Conservation (phyloP, 129 eudicot genomes). For the Pittosporum tobira region DNA sequence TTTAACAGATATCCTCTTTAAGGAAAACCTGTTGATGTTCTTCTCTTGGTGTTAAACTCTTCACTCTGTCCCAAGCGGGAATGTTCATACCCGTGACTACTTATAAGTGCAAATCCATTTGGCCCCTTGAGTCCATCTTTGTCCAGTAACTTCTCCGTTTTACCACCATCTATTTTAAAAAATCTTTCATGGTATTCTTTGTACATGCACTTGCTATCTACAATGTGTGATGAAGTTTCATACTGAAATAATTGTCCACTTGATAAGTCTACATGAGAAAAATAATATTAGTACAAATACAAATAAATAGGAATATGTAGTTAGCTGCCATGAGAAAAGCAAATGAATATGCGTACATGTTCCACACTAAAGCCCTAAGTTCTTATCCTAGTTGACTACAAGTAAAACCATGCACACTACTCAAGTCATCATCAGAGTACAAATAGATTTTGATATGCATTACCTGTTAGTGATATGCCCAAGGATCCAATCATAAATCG, state of each 20-base stretch:
- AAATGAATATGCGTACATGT: not conserved
- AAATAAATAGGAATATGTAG: not conserved
- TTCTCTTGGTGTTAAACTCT: slow-evolving; percentile 9
- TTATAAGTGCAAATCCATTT: slow-evolving; percentile 3
- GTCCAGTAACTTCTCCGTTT: slow-evolving; percentile 1
- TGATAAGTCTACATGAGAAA: slow-evolving; percentile 25
- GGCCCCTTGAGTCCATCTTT: slow-evolving; percentile 21
- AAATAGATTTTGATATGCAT: too few relatives aligned
- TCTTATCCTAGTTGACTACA: not conserved
- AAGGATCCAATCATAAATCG: too few relatives aligned
- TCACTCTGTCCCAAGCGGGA: slow-evolving; percentile 4
- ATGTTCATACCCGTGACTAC: slow-evolving; percentile 11
- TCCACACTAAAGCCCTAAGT: not conserved
- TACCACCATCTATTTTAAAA: not conserved
- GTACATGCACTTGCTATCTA: slow-evolving; percentile 19
- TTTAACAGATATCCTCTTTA: slow-evolving; percentile 61
- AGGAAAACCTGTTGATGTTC: slow-evolving; percentile 60
- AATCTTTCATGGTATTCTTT: slow-evolving; percentile 8
- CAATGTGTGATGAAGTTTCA: slow-evolving; percentile 7
- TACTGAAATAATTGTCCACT: slow-evolving; percentile 39
- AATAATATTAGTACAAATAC: not conserved
- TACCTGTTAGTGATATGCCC: too few relatives aligned
- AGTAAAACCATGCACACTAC: too few relatives aligned
- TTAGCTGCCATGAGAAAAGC: not conserved
- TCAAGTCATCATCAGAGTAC: too few relatives aligned